Evolutionary conservation across 805 yeast species (phyloP).

Genomic region (Nematodospora valgi): DNA sequence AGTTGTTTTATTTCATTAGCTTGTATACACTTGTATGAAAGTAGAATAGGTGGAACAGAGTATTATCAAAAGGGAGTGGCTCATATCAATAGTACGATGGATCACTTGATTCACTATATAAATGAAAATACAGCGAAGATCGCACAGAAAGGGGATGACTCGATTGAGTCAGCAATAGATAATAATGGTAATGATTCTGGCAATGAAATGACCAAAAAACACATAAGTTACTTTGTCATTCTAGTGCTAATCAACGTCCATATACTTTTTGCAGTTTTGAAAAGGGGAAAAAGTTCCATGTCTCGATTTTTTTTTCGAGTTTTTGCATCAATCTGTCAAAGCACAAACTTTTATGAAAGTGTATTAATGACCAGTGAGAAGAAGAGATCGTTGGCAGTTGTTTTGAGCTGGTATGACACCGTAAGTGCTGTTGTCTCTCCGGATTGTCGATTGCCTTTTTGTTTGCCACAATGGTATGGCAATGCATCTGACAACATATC

Average conservation of each 20-base stretch:
- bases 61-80: slow-evolving; percentile 51
- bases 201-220: slow-evolving; percentile 13
- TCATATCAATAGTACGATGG: slow-evolving; percentile 56
- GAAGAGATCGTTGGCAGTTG: slow-evolving; percentile 47
- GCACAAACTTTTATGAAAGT: slow-evolving; percentile 33
- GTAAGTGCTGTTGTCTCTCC: slow-evolving; percentile 54
- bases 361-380: slow-evolving; percentile 43
- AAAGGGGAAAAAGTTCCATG: slow-evolving; percentile 52
- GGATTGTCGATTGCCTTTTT: slow-evolving; percentile 53
- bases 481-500: slow-evolving; percentile 37
- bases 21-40: slow-evolving; percentile 56
- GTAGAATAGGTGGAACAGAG: slow-evolving; percentile 46
- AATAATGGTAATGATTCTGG: slow-evolving; percentile 2
- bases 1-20: slow-evolving; percentile 56
- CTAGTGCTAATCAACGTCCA: slow-evolving; percentile 53
- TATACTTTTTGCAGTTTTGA: slow-evolving; percentile 49
- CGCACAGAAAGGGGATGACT: neutral
- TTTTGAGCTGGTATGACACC: slow-evolving; percentile 60
- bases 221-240: slow-evolving; percentile 37
- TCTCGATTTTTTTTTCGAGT: slow-evolving; percentile 47
- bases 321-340: slow-evolving; percentile 48
- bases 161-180: neutral
- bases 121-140: slow-evolving; percentile 6
- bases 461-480: slow-evolving; percentile 54
- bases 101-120: slow-evolving; percentile 46